Conservation (phyloP, 306 rosid species). For the Boehmeria nivea region DNA sequence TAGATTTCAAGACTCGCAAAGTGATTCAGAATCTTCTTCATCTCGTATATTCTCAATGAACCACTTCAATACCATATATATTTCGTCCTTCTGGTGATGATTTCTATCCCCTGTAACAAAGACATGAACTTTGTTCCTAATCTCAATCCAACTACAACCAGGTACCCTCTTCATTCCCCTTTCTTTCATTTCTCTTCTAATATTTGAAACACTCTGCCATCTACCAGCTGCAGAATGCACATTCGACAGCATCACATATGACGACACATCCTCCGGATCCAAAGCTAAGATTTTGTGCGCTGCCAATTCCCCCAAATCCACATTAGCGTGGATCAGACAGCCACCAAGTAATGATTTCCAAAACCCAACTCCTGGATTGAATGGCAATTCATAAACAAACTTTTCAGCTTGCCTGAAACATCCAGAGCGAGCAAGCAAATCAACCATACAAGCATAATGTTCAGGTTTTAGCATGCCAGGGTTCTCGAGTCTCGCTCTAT, state of each 20-base stretch:
- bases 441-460: slow-evolving; percentile 93
- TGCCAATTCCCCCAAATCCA: slow-evolving; percentile 65
- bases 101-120: slow-evolving; percentile 54
- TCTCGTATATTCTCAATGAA: slow-evolving; percentile 41
- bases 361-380: slow-evolving; percentile 78
- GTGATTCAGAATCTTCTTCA: slow-evolving; percentile 17
- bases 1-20: slow-evolving; percentile 6
- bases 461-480: slow-evolving; percentile 58
- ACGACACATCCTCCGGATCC: slow-evolving; percentile 80
- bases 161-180: slow-evolving; percentile 79
- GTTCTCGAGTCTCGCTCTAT: slow-evolving; percentile 37
- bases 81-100: slow-evolving; percentile 49
- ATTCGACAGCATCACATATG: slow-evolving; percentile 85
- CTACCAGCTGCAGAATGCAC: slow-evolving; percentile 83
- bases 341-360: slow-evolving; percentile 97
- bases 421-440: slow-evolving; percentile 72
- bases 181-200: slow-evolving; percentile 73
- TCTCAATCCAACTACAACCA: slow-evolving; percentile 92
- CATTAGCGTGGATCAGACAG: slow-evolving; percentile 75
- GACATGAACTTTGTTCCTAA: slow-evolving; percentile 48
- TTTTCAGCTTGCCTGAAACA: slow-evolving; percentile 53
- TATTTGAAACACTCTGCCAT: slow-evolving; percentile 54
- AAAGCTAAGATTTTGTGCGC: slow-evolving; percentile 53
- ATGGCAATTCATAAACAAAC: slow-evolving; percentile 53
- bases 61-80: slow-evolving; percentile 31